phyloP scores from a whole-genome alignment of 345 rosid species.

The Erucastrum elatum region DNA sequence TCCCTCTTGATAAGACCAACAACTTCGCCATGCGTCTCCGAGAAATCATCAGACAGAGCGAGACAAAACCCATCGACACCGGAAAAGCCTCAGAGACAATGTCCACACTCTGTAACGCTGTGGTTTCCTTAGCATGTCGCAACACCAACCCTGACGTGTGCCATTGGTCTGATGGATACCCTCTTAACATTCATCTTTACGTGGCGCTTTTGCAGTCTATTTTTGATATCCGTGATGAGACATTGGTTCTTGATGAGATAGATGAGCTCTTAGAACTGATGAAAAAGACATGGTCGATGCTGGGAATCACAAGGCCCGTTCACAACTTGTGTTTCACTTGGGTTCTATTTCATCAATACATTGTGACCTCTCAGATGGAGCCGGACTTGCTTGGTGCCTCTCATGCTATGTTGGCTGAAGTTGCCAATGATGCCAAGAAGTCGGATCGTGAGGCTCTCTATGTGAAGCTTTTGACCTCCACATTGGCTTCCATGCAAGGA shows the following conservation, averaged over 20 bases:
- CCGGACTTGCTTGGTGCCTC: constrained; percentile 78
- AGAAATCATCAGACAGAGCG: constrained; percentile 55
- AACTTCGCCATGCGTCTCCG: constrained; percentile 54
- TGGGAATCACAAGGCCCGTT: constrained; percentile 60
- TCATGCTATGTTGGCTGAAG: constrained; percentile 70
- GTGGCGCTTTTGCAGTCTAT: constrained; percentile 62
- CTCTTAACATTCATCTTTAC: constrained; percentile 72
- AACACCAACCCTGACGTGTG: constrained; percentile 55
- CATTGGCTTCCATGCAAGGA: constrained; percentile 62
- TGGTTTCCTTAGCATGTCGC: constrained; percentile 69
- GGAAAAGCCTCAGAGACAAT: constrained; percentile 67
- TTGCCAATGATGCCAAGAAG: constrained; percentile 68
- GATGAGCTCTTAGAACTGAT: constrained; percentile 85
- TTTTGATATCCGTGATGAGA: constrained; percentile 77
- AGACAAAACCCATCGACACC: constrained; percentile 56
- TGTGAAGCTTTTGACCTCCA: constrained; percentile 55
- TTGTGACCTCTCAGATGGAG: constrained; percentile 59
- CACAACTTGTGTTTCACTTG: constrained; percentile 82
- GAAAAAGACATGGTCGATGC: constrained; percentile 85
- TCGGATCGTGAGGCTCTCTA: constrained; percentile 60
- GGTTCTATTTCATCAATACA: constrained; percentile 77
- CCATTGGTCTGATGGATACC: constrained; percentile 94
- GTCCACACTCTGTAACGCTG: constrained; percentile 59
- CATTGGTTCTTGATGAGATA: constrained; percentile 76
- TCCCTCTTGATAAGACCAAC: constrained; percentile 64